These are phyloP conservation scores for Fusarium compactum DNA, from an alignment of 2,329 filamentous ascomycete genomes.

Conservation along the genomic window DNA sequence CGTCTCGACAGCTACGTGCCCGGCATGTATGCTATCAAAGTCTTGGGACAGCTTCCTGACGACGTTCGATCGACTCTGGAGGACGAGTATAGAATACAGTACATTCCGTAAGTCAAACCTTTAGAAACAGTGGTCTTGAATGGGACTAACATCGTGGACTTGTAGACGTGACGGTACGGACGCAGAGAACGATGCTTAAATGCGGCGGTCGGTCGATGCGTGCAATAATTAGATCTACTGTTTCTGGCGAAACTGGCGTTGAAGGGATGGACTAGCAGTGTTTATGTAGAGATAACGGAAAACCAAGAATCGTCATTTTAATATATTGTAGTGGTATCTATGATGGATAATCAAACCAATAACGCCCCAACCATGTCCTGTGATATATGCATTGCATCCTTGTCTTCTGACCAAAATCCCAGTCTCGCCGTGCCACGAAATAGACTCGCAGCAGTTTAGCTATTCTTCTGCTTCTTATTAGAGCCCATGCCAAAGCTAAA, in stretches of 20 bases:
- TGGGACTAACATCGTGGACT: conserved; percentile 21
- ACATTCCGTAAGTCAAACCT: conserved; percentile 66
- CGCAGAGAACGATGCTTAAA: conserved; percentile 60
- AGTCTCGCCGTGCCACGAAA: background rate
- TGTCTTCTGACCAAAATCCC: background rate
- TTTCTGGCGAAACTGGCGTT: conserved; percentile 53
- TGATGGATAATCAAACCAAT: conserved; percentile 35
- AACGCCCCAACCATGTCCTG: conserved; percentile 33
- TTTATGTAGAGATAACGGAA: conserved; percentile 20
- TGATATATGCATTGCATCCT: conserved; percentile 1
- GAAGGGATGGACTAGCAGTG: conserved; percentile 30
- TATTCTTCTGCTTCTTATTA: conserved; percentile 65
- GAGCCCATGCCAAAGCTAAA: conserved; percentile 60
- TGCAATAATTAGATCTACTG: conserved; percentile 28
- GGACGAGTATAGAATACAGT: conserved; percentile 72
- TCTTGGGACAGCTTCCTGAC: conserved; percentile 82
- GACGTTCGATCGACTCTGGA: conserved; percentile 71
- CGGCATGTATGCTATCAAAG: conserved; percentile 94
- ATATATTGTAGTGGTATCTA: conserved; percentile 49
- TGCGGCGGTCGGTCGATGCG: background rate
- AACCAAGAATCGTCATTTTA: conserved; percentile 28
- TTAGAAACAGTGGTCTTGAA: background rate
- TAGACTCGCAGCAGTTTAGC: conserved; percentile 15
- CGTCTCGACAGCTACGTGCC: conserved; percentile 87
- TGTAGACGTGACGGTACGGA: conserved; percentile 69